Evolutionary conservation across 441 rosid genomes (phyloP).

Genomic region (Erodium texanum): DNA sequence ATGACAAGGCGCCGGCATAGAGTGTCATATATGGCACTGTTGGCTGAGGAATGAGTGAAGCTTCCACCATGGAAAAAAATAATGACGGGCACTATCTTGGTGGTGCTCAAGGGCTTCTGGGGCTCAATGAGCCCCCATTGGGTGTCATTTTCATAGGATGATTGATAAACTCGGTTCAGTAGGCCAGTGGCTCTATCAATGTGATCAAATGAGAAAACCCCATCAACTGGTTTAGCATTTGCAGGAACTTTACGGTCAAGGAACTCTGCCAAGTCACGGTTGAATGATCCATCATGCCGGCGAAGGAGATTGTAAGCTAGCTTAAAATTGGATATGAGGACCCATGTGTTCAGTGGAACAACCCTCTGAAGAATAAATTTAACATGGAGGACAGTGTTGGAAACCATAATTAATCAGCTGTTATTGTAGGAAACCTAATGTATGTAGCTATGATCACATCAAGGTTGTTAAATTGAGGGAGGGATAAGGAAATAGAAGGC

Average conservation of each 20-base stretch:
- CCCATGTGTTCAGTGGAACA: conserved; percentile 68
- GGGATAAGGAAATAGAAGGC: not conserved
- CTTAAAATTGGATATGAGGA: conserved; percentile 55
- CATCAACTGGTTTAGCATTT: conserved; percentile 45
- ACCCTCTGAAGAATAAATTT: conserved; percentile 35
- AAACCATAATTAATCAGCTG: no score
- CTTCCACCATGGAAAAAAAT: conserved; percentile 67
- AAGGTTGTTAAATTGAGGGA: not conserved
- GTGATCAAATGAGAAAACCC: conserved; percentile 52
- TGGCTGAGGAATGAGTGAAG: conserved; percentile 59
- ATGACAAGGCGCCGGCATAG: conserved; percentile 53
- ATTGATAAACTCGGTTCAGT: conserved; percentile 41
- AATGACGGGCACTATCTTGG: conserved; percentile 46
- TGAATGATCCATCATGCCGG: conserved; percentile 34
- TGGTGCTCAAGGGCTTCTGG: conserved; percentile 37
- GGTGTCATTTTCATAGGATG: conserved; percentile 28
- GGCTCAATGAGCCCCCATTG: conserved; percentile 30
- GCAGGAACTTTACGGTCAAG: conserved; percentile 54
- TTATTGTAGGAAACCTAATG: not conserved
- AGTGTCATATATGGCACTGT: conserved; percentile 50
- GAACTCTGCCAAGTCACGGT: conserved; percentile 62
- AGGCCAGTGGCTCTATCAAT: conserved; percentile 37
- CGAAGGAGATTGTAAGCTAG: conserved; percentile 13
- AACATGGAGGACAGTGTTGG: not conserved
- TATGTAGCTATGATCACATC: not conserved